Evolutionary conservation across 345 rosid genomes (phyloP).

Genomic region (Euphorbia pulcherrima): DNA sequence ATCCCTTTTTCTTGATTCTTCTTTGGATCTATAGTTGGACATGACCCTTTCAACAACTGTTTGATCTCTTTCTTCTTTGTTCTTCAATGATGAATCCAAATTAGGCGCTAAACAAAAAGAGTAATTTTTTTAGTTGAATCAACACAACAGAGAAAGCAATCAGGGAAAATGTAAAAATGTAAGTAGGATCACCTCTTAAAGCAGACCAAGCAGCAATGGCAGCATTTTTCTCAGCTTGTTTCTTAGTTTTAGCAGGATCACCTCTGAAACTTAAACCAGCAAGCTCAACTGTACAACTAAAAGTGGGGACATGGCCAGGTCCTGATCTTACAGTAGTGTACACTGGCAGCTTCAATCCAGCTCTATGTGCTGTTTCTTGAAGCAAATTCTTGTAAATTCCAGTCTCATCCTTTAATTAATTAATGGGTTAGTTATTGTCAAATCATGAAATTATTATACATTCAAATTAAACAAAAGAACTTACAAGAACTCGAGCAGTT

Average conservation of each 20-base stretch:
- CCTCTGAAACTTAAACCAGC: conserved; percentile 66
- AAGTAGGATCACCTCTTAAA: conserved; percentile 54
- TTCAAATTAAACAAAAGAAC: too few relatives aligned
- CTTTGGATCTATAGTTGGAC: conserved; percentile 47
- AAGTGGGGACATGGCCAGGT: conserved; percentile 61
- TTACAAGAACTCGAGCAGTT: conserved; percentile 66
- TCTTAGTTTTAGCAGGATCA: conserved; percentile 67
- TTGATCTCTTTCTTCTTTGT: conserved; percentile 54
- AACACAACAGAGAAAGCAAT: neutral
- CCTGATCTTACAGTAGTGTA: conserved; percentile 71
- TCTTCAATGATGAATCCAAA: conserved; percentile 32
- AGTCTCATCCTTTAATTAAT: conserved; percentile 57
- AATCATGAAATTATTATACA: too few relatives aligned
- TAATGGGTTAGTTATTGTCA: neutral
- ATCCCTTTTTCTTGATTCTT: conserved; percentile 43
- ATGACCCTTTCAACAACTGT: conserved; percentile 51
- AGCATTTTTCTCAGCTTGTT: conserved; percentile 81
- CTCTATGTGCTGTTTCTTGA: conserved; percentile 74
- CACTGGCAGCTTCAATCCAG: conserved; percentile 61
- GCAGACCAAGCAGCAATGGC: conserved; percentile 76
- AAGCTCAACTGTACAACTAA: conserved; percentile 57
- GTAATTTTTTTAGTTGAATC: neutral
- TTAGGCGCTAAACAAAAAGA: conserved; percentile 40
- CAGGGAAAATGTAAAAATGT: too few relatives aligned
- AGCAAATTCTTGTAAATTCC: conserved; percentile 75